Base-by-base conservation (phyloP, 129 eudicot genomes). In the Heracleum sosnowskyi region DNA sequence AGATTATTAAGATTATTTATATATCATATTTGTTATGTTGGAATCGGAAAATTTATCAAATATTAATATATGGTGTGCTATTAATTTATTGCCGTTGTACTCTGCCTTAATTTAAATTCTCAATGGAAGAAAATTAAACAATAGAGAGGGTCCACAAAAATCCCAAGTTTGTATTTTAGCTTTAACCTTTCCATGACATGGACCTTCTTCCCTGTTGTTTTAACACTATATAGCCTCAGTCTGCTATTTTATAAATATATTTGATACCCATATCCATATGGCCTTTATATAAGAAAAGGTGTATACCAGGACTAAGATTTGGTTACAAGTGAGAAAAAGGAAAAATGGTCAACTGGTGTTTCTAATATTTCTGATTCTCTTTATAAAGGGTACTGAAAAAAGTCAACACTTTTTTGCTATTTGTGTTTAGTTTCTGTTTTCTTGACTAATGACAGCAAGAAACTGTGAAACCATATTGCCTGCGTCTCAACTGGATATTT, bases 161-260 rank as follows among this genome's bases (percentile, higher is more conserved):
- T 88, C 83, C 80, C 47, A 51, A 86, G 74, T 79, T 86, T 86
- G 92, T 88, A 86, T 9, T 77, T 75, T 88, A 84, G 82, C 76
- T 85, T 7, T 68, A 68, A 28, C 71, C 47, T 69, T 17, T 60
- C 41, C 41, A 63, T 60, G 75, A 44, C 60, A 49, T 49, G 7
- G 2, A 53, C 62, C 37, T 69, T 16, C 75, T 40, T 40, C 44
- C 77, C 73, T 82, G 35, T 80, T 77, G 71, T 71, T 37, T 24
- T 6, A 69, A 18, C 11, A 68, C 73, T 6, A 29, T 8, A 0
- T 12, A 8, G 4, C 1, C 44, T 69, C 73, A 69, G 11, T 68
- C n/a, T 68, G 26, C 22, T 44, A 44, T 44, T 3, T 16, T 11
- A 16, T 44, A 44, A 0, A 11, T 9, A 42, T 9, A 42, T 42